Evolutionary conservation across 805 yeast species (phyloP).

Genomic region (Spathaspora sp.): DNA sequence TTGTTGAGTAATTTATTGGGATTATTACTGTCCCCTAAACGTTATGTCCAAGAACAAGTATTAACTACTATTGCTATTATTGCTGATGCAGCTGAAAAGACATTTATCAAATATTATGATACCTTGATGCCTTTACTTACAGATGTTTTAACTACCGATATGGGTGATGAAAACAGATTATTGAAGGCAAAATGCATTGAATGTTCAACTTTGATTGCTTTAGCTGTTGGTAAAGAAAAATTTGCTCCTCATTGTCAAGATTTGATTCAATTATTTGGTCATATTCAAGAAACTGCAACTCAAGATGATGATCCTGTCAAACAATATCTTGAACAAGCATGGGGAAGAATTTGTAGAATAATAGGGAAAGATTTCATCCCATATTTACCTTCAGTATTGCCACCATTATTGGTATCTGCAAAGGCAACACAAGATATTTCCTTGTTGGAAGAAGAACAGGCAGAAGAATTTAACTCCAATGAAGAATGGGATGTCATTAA

Average conservation of each 20-base stretch:
- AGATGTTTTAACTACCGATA: constrained; percentile 72
- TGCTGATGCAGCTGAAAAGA: constrained; percentile 92
- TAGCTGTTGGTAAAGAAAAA: constrained; percentile 91
- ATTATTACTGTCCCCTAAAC: constrained; percentile 77
- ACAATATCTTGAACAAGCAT: constrained; percentile 85
- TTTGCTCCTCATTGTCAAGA: constrained; percentile 74
- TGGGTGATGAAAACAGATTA: constrained; percentile 72
- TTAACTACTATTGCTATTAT: constrained; percentile 94
- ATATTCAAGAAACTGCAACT: constrained; percentile 57
- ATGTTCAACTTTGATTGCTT: constrained; percentile 90
- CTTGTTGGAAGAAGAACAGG: constrained; percentile 83
- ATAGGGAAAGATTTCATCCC: constrained; percentile 85
- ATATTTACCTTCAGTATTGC: constrained; percentile 76
- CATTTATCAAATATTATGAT: constrained; percentile 88
- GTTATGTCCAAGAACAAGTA: constrained; percentile 96
- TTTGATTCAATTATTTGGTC: constrained; percentile 65
- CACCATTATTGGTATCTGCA: constrained; percentile 84
- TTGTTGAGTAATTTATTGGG: constrained; percentile 70
- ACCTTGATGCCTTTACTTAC: constrained; percentile 87
- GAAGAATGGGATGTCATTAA: constrained; percentile 96
- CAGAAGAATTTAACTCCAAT: constrained; percentile 73
- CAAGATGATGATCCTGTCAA: constrained; percentile 85
- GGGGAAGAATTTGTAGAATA: constrained; percentile 90
- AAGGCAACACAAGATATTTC: constrained; percentile 87
- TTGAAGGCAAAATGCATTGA: constrained; percentile 93